Conservation (phyloP, 306 rosid genomes). For the Cicer bijugum region DNA sequence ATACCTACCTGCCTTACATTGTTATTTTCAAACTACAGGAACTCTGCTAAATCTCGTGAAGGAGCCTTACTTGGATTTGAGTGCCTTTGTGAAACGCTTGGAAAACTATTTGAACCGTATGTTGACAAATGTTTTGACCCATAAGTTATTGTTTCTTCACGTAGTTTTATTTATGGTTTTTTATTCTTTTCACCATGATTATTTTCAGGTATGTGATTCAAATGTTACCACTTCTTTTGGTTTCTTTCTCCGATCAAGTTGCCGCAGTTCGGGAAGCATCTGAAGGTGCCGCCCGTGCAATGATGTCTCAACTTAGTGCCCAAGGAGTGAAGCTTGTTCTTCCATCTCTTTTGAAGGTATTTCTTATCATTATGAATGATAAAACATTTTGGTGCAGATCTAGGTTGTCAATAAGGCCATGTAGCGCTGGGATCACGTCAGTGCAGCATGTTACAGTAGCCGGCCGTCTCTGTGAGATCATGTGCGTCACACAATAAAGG, state of each 20-base stretch:
- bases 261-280: slow-evolving; percentile 96
- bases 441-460: background rate
- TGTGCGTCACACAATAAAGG: no score
- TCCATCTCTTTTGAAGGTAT: slow-evolving; percentile 93
- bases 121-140: slow-evolving; percentile 43
- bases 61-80: slow-evolving; percentile 96
- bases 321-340: slow-evolving; percentile 99
- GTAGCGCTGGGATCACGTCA: background rate
- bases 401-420: background rate
- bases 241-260: slow-evolving; percentile 98
- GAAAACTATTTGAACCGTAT: slow-evolving; percentile 94
- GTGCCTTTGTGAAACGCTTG: slow-evolving; percentile 94
- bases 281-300: slow-evolving; percentile 97
- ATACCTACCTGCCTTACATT: background rate
- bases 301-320: slow-evolving; percentile 97
- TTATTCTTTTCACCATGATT: slow-evolving; percentile 29
- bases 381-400: background rate
- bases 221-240: slow-evolving; percentile 90
- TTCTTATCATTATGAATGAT: slow-evolving; percentile 17
- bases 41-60: slow-evolving; percentile 90
- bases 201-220: slow-evolving; percentile 84
- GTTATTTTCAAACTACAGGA: slow-evolving; percentile 61
- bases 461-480: no score
- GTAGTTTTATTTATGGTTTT: slow-evolving; percentile 31
- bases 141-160: slow-evolving; percentile 10